Conservation (phyloP, 1,284 basidiomycete genomes). For the Puccinia horiana region DNA sequence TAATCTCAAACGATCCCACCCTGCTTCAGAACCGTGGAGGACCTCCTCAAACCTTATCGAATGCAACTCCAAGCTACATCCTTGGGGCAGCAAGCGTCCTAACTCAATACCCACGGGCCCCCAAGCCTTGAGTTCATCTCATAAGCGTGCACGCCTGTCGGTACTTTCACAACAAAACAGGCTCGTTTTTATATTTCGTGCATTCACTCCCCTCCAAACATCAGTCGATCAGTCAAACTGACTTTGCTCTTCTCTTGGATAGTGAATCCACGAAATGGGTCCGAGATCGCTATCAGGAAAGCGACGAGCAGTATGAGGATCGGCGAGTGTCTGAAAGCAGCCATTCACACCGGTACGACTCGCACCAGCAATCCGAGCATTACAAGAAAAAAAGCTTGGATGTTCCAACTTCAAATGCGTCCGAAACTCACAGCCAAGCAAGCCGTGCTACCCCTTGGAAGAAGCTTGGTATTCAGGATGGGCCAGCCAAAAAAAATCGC, state of each 20-base stretch:
- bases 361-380: not conserved
- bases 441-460: not conserved
- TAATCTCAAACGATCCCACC: not conserved
- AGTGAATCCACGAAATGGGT: slow-evolving; percentile 11
- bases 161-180: not conserved
- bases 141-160: not conserved
- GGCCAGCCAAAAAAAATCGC: not conserved
- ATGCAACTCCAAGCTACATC: not conserved
- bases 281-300: slow-evolving; percentile 10
- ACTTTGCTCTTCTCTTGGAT: not conserved
- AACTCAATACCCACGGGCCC: not conserved
- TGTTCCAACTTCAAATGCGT: not conserved
- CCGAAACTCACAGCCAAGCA: not conserved
- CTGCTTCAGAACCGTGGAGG: not conserved
- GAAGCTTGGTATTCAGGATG: not conserved
- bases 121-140: not conserved
- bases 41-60: slow-evolving; percentile 10
- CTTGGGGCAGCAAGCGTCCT: slow-evolving; percentile 21
- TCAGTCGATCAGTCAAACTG: not conserved
- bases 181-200: not conserved
- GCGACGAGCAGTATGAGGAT: slow-evolving; percentile 1
- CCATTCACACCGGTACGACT: not conserved
- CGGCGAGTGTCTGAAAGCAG: not conserved
- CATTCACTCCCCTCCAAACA: not conserved
- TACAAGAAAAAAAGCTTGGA: not conserved